phyloP scores from a whole-genome alignment of 306 rosid genomes.

The Cicer arietinum region DNA sequence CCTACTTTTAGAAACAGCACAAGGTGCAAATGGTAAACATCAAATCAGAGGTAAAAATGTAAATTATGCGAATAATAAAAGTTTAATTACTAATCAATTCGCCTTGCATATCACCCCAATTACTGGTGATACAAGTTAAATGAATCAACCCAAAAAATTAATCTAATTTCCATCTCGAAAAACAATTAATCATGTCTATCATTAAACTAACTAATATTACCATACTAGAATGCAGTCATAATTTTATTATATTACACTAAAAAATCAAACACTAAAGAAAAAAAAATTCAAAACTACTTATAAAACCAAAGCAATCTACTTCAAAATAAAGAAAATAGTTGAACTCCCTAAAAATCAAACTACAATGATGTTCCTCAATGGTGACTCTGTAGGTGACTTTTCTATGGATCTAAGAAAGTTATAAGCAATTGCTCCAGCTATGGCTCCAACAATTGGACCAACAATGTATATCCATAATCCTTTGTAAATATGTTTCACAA shows the following conservation, averaged over 20 bases:
- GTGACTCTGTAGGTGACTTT: not conserved
- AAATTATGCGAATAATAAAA: too few relatives aligned
- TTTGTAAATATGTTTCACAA: conserved; percentile 48
- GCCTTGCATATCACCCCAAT: too few relatives aligned
- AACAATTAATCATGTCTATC: not conserved
- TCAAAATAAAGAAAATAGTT: conserved; percentile 14
- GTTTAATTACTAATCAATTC: too few relatives aligned
- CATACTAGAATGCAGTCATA: conserved; percentile 2
- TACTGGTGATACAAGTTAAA: not conserved
- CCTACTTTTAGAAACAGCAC: too few relatives aligned
- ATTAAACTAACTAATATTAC: not conserved
- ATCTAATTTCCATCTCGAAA: not conserved
- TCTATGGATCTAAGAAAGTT: conserved; percentile 49
- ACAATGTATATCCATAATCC: conserved; percentile 60
- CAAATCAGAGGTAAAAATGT: too few relatives aligned
- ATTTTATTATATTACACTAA: not conserved
- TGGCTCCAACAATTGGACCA: conserved; percentile 65
- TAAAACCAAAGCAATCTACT: not conserved
- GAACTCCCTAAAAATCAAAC: not conserved
- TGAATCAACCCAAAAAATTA: not conserved
- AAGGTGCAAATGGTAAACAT: too few relatives aligned
- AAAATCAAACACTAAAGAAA: not conserved
- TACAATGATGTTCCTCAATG: not conserved
- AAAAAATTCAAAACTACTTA: not conserved
- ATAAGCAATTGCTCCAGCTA: conserved; percentile 58